phyloP scores from a whole-genome alignment of 2,329 filamentous ascomycete species.

The Apiospora phragmitis region DNA sequence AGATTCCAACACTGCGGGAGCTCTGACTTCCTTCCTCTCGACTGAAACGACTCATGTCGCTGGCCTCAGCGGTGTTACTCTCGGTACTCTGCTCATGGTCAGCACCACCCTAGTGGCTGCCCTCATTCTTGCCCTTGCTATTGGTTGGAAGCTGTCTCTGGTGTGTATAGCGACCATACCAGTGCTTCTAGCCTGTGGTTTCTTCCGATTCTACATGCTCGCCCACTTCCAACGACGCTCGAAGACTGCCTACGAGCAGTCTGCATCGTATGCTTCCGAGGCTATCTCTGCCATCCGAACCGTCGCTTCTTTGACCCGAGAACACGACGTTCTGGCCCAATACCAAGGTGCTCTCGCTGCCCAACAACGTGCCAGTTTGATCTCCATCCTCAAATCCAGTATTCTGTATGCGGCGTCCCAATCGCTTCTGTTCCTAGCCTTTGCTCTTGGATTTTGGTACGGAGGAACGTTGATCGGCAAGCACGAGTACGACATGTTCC shows the following conservation, averaged over 20 bases:
- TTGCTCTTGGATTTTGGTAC: conserved; percentile 92
- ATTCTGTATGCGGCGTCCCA: conserved; percentile 82
- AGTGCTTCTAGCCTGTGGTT: conserved; percentile 76
- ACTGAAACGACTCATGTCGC: conserved; percentile 88
- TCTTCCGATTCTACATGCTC: conserved; percentile 83
- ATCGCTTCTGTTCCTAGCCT: conserved; percentile 78
- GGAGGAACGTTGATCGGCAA: conserved; percentile 74
- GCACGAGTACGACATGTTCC: conserved; percentile 73
- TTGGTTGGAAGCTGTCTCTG: conserved; percentile 86
- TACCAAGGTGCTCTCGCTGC: conserved; percentile 68
- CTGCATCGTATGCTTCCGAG: conserved; percentile 87
- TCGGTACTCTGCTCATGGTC: conserved; percentile 84
- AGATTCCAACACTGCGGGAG: conserved; percentile 86
- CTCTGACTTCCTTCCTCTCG: conserved; percentile 83
- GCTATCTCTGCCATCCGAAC: conserved; percentile 93
- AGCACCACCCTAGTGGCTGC: conserved; percentile 76
- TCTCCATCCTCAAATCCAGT: conserved; percentile 75
- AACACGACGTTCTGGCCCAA: conserved; percentile 72
- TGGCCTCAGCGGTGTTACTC: conserved; percentile 81
- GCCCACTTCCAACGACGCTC: conserved; percentile 77
- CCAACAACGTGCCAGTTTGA: conserved; percentile 68
- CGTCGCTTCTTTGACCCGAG: conserved; percentile 85
- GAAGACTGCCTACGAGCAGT: conserved; percentile 76
- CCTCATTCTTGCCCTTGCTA: conserved; percentile 66
- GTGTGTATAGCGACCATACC: conserved; percentile 81